These are phyloP conservation scores for Myxozyma vanderwaltii DNA, from an alignment of 805 yeast genomes.

Conservation along the genomic window DNA sequence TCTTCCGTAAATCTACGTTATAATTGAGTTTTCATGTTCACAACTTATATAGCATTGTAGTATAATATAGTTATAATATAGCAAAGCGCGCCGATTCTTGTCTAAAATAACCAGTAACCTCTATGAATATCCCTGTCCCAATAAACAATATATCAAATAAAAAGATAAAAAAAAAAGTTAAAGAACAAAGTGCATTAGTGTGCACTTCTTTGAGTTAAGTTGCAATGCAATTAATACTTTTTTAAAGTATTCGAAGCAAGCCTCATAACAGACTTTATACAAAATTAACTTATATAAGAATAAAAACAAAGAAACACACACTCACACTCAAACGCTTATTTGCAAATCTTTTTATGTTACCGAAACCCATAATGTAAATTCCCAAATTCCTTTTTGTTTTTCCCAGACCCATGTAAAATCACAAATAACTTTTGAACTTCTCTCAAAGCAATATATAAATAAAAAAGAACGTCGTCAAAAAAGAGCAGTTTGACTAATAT, in stretches of 20 bases:
- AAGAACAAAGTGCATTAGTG: too few species aligned
- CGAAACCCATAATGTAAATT: slow-evolving; percentile 15
- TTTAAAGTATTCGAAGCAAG: not conserved
- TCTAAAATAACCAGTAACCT: slow-evolving; percentile 22
- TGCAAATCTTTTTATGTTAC: slow-evolving; percentile 11
- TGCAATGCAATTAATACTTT: too few species aligned
- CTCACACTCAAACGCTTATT: too few species aligned
- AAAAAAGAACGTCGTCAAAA: too few species aligned
- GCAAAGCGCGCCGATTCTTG: slow-evolving; percentile 23
- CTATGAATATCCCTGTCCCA: slow-evolving; percentile 27
- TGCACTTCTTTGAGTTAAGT: too few species aligned
- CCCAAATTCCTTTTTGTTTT: slow-evolving; percentile 23
- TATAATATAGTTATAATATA: slow-evolving; percentile 1
- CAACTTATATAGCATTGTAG: not conserved
- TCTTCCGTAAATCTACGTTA: not conserved
- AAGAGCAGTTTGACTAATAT: too few species aligned
- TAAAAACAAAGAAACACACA: slow-evolving; percentile 4
- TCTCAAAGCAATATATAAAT: slow-evolving; percentile 4
- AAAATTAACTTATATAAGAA: not conserved
- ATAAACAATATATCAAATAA: slow-evolving; percentile 13
- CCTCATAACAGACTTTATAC: too few species aligned
- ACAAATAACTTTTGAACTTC: slow-evolving; percentile 19
- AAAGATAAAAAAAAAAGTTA: not conserved
- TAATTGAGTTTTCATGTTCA: too few species aligned
- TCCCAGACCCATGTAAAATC: slow-evolving; percentile 20